Evolutionary conservation across 441 rosid species (phyloP).

Genomic region (Brassica hybrid): DNA sequence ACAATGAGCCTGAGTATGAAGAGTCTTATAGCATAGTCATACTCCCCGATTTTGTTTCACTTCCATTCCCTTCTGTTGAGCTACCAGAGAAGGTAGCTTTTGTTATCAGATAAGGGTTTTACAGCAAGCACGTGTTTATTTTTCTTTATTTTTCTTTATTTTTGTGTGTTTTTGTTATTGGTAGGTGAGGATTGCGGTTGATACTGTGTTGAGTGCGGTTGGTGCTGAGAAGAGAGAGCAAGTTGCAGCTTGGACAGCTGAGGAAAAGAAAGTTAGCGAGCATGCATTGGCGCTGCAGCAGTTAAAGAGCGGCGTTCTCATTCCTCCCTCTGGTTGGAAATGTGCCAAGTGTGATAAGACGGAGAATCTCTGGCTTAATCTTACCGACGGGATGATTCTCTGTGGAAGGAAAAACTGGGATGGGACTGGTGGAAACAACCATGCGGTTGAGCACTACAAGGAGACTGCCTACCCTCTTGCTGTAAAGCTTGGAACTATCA

Average conservation of each 20-base stretch:
- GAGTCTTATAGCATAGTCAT: slow-evolving; percentile 70
- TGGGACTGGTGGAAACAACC: slow-evolving; percentile 97
- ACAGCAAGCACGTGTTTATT: background rate
- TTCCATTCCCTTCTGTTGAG: slow-evolving; percentile 91
- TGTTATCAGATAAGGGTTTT: background rate
- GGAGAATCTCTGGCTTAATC: slow-evolving; percentile 96
- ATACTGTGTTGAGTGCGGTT: slow-evolving; percentile 75
- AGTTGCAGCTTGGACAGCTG: slow-evolving; percentile 95
- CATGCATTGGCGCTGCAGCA: slow-evolving; percentile 80
- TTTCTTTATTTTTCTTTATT: background rate
- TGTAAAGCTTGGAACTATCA: slow-evolving; percentile 95
- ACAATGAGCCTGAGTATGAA: slow-evolving; percentile 80
- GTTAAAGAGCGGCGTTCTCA: slow-evolving; percentile 66
- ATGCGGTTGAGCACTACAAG: slow-evolving; percentile 87
- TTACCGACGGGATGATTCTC: slow-evolving; percentile 93
- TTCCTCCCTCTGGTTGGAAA: slow-evolving; percentile 96
- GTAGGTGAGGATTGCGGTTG: slow-evolving; percentile 88
- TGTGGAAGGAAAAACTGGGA: slow-evolving; percentile 98
- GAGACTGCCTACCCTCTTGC: slow-evolving; percentile 90
- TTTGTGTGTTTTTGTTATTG: too few relatives aligned
- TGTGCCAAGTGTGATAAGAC: slow-evolving; percentile 88
- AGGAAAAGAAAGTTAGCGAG: slow-evolving; percentile 75
- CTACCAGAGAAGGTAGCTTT: slow-evolving; percentile 87
- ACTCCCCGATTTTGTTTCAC: slow-evolving; percentile 75
- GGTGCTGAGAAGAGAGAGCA: slow-evolving; percentile 92